These are phyloP conservation scores for Sarocladium oryzae DNA, from an alignment of 2,329 filamentous ascomycete genomes.

Conservation along the genomic window DNA sequence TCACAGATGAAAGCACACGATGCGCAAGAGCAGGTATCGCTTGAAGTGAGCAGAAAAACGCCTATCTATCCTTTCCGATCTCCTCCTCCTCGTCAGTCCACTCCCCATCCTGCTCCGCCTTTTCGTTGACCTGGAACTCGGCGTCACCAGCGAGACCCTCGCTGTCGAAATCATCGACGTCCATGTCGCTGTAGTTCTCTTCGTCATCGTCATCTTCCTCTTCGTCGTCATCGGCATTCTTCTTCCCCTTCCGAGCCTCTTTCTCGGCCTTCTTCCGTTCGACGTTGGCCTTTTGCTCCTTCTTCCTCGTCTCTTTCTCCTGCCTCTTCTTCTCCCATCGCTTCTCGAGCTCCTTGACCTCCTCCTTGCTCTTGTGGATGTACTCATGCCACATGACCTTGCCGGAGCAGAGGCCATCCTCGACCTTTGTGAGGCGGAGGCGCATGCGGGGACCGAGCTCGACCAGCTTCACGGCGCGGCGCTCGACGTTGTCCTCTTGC, in stretches of 20 bases:
- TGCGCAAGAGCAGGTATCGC: too few relatives aligned
- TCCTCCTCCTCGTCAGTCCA: constrained; percentile 47
- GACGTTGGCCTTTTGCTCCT: constrained; percentile 82
- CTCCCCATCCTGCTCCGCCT: constrained; percentile 42
- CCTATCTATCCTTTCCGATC: constrained; percentile 18
- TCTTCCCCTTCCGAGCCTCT: constrained; percentile 31
- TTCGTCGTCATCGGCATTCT: constrained; percentile 25
- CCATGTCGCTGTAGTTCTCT: constrained; percentile 37
- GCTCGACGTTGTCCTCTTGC: constrained; percentile 59
- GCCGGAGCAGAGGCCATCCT: constrained; percentile 84
- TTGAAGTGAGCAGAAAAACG: neutral
- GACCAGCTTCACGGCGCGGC: constrained; percentile 82
- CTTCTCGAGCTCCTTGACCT: constrained; percentile 72
- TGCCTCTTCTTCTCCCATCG: constrained; percentile 71
- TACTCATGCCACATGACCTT: constrained; percentile 98
- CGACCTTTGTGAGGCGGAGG: constrained; percentile 86
- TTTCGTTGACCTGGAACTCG: constrained; percentile 42
- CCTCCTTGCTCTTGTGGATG: constrained; percentile 73
- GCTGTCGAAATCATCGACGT: constrained; percentile 44
- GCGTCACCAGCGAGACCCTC: constrained; percentile 44
- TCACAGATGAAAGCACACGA: too few relatives aligned
- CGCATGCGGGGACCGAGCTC: constrained; percentile 89
- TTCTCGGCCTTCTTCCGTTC: constrained; percentile 66
- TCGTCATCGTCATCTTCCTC: constrained; percentile 32
- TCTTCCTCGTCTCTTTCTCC: constrained; percentile 76